phyloP scores from a whole-genome alignment of 1,139 yeast species.

The Saccharomycopsis hybrid region DNA sequence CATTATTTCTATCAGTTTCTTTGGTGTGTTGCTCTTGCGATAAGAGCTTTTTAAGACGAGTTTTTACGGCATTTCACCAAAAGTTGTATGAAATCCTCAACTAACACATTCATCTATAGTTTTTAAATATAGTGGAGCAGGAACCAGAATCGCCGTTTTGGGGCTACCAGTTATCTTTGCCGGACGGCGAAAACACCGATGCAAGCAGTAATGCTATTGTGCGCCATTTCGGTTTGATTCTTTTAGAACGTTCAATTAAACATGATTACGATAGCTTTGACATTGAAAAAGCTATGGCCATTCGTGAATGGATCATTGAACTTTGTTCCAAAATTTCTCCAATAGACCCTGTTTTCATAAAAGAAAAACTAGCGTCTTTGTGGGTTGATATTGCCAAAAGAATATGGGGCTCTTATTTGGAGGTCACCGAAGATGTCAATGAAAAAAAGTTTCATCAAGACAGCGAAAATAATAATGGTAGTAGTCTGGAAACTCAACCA shows the following conservation, averaged over 20 bases:
- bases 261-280: conserved; percentile 48
- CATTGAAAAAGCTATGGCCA: conserved; percentile 57
- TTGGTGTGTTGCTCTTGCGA: too few species aligned
- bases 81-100: too few species aligned
- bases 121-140: conserved; percentile 67
- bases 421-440: conserved; percentile 13
- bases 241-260: conserved; percentile 68
- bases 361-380: conserved; percentile 80
- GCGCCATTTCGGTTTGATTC: conserved; percentile 83
- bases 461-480: conserved; percentile 8
- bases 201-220: conserved; percentile 62
- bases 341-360: conserved; percentile 82
- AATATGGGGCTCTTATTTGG: conserved; percentile 68
- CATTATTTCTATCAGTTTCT: too few species aligned
- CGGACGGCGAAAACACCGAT: conserved; percentile 54
- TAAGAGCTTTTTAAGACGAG: too few species aligned
- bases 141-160: conserved; percentile 84
- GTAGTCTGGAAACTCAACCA: background rate
- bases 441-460: background rate
- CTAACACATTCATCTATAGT: conserved; percentile 25
- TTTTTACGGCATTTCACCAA: too few species aligned
- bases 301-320: conserved; percentile 81
- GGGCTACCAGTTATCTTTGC: conserved; percentile 82
- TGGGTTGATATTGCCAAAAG: conserved; percentile 95
- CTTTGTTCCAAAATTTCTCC: conserved; percentile 52